phyloP scores from a whole-genome alignment of 2,329 filamentous ascomycete genomes.

The Malbranchea cinnamomea region DNA sequence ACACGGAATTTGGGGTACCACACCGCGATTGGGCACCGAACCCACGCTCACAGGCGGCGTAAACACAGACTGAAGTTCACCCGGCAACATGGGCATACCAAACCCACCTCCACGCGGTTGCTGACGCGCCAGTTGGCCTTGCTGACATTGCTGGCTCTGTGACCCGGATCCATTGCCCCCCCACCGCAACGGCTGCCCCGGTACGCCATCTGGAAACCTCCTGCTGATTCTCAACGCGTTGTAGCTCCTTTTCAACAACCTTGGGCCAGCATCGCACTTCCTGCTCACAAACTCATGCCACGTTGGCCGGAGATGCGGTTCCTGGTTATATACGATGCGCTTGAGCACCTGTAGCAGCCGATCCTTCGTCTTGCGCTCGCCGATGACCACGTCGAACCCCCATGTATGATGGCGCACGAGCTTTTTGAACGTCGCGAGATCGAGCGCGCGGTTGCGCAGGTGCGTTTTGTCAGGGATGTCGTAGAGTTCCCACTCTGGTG shows the following conservation, averaged over 20 bases:
- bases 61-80: too few species aligned
- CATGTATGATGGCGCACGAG: slow-evolving; percentile 9
- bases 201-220: slow-evolving; percentile 5
- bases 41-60: too few species aligned
- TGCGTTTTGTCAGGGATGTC: slow-evolving; percentile 9
- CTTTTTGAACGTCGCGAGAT: slow-evolving; percentile 5
- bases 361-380: slow-evolving; percentile 8
- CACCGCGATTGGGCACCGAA: too few species aligned
- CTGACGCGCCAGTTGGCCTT: too few species aligned
- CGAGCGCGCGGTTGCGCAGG: slow-evolving; percentile 5
- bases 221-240: slow-evolving; percentile 8
- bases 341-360: slow-evolving; percentile 8
- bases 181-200: not conserved
- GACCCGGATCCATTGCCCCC: too few species aligned
- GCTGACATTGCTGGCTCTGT: too few species aligned
- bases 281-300: slow-evolving; percentile 8
- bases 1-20: too few species aligned
- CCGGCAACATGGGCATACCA: too few species aligned
- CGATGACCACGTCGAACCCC: slow-evolving; percentile 7
- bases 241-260: slow-evolving; percentile 7
- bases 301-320: slow-evolving; percentile 6
- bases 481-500: slow-evolving; percentile 8
- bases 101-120: too few species aligned
- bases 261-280: slow-evolving; percentile 9
- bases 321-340: slow-evolving; percentile 10